Evolutionary conservation across 2,329 filamentous ascomycete species (phyloP).

Genomic region (Diaporthe nobilis): DNA sequence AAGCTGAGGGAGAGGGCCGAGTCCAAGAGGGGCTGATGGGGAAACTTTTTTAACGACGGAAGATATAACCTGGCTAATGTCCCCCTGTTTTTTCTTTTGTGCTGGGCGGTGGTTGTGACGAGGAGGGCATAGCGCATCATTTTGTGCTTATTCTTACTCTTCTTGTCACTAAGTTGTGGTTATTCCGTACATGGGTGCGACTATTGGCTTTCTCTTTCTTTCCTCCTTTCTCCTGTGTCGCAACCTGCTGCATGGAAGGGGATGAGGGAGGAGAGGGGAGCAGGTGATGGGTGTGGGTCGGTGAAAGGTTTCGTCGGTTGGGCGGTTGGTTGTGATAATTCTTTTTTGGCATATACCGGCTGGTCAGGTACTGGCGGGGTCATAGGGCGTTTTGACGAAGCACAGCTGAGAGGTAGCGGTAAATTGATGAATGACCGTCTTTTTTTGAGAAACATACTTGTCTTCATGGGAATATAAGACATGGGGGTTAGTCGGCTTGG

Average conservation of each 20-base stretch:
- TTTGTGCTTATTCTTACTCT: neutral
- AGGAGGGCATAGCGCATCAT: constrained; percentile 26
- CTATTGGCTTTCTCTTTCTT: too few species aligned
- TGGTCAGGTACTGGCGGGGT: constrained; percentile 23
- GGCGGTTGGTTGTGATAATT: neutral
- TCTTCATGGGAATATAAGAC: too few species aligned
- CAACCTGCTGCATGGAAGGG: neutral
- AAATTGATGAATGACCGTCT: neutral
- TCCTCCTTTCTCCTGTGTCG: neutral
- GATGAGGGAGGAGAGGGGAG: too few species aligned
- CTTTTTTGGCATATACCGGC: constrained; percentile 26
- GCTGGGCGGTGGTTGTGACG: neutral
- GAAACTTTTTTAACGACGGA: neutral
- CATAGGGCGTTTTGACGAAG: constrained; percentile 4
- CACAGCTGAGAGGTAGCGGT: neutral
- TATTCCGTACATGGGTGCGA: neutral
- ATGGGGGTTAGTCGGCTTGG: too few species aligned
- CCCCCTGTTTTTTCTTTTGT: neutral
- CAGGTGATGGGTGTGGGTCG: neutral
- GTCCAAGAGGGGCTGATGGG: constrained; percentile 25
- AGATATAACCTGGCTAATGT: neutral
- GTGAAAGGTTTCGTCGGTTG: neutral
- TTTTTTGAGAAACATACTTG: neutral
- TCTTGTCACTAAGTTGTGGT: too few species aligned
- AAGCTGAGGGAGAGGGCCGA: constrained; percentile 73